These are phyloP conservation scores for Quercus mongolica DNA, from an alignment of 306 rosid genomes.

Conservation along the genomic window DNA sequence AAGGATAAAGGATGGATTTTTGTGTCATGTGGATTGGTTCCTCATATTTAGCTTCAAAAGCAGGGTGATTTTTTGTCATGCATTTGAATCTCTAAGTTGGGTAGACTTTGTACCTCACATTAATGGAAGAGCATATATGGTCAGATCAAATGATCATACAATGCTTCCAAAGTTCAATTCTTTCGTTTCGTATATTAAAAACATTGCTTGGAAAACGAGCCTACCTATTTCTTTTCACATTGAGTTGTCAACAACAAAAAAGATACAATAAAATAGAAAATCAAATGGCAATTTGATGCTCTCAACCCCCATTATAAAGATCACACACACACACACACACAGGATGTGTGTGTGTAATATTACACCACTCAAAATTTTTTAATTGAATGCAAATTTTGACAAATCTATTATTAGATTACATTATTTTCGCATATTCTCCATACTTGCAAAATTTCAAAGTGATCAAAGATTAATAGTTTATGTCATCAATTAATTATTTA, in stretches of 20 bases:
- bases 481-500: too few species aligned
- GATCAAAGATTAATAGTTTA: too few species aligned
- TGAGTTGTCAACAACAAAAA: slow-evolving; percentile 19
- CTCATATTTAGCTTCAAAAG: slow-evolving; percentile 30
- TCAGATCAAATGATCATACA: slow-evolving; percentile 20
- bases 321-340: too few species aligned
- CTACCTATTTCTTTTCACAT: neutral
- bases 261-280: neutral
- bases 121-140: slow-evolving; percentile 24
- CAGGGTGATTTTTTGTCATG: slow-evolving; percentile 9
- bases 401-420: too few species aligned
- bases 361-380: too few species aligned
- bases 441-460: too few species aligned
- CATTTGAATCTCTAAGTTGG: neutral
- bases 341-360: too few species aligned
- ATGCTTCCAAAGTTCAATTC: neutral
- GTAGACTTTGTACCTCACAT: slow-evolving; percentile 29
- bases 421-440: too few species aligned
- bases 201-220: slow-evolving; percentile 20
- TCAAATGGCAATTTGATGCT: neutral
- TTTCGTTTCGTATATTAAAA: neutral
- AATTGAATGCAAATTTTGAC: too few species aligned
- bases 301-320: neutral
- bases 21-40: slow-evolving; percentile 45
- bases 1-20: slow-evolving; percentile 22